Conservation (phyloP, 2,329 filamentous ascomycete species). For the Lecanoromycetidae sp. region DNA sequence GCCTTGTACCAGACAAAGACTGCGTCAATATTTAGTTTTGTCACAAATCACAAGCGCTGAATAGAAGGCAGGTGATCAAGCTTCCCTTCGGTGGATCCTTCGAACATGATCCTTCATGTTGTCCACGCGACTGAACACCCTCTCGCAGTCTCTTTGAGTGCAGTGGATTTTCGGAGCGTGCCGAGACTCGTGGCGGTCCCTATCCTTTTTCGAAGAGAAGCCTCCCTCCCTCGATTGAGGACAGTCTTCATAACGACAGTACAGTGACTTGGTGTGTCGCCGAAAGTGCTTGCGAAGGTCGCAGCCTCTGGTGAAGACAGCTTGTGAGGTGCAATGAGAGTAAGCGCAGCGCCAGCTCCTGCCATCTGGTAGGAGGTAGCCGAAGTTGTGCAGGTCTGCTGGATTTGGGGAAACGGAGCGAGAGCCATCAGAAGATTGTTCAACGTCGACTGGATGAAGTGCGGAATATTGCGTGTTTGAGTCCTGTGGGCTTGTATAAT, state of each 20-base stretch:
- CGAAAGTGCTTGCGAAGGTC: slow-evolving; percentile 53
- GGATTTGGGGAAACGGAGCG: slow-evolving; percentile 16
- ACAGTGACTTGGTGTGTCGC: slow-evolving; percentile 48
- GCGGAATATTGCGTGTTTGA: slow-evolving; percentile 11
- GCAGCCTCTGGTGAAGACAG: slow-evolving; percentile 46
- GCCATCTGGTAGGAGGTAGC: slow-evolving; percentile 14
- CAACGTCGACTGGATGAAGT: slow-evolving; percentile 15
- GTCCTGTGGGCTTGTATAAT: slow-evolving; percentile 2
- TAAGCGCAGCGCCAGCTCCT: slow-evolving; percentile 46
- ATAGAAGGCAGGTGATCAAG: not conserved
- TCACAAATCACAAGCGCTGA: not conserved
- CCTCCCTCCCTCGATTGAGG: slow-evolving; percentile 44
- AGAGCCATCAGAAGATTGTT: slow-evolving; percentile 11
- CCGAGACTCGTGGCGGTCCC: slow-evolving; percentile 49
- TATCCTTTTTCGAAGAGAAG: slow-evolving; percentile 52
- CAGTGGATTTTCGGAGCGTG: slow-evolving; percentile 50
- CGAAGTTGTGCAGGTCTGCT: slow-evolving; percentile 17
- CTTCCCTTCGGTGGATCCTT: slow-evolving; percentile 27
- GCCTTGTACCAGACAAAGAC: too few relatives aligned
- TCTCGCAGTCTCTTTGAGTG: slow-evolving; percentile 45
- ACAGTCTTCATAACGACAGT: slow-evolving; percentile 47
- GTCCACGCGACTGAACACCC: slow-evolving; percentile 49
- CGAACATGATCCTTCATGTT: slow-evolving; percentile 46
- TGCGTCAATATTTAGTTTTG: not conserved
- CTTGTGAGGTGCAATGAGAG: slow-evolving; percentile 47